These are phyloP conservation scores for Ophiostoma triangulosporum DNA, from an alignment of 2,329 filamentous ascomycete species.

Conservation along the genomic window DNA sequence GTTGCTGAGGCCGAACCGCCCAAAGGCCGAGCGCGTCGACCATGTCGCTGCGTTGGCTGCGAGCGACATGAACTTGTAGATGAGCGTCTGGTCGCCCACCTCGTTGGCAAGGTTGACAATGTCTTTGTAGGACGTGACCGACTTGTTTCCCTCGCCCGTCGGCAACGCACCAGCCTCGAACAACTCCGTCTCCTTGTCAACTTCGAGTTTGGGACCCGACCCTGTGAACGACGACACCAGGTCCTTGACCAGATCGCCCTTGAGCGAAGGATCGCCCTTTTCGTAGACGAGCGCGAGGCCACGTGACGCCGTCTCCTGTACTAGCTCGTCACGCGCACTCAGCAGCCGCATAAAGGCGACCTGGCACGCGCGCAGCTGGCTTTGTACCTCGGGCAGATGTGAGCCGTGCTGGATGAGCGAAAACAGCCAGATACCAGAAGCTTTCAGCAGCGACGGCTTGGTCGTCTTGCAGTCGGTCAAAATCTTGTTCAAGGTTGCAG, in stretches of 20 bases:
- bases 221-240: slow-evolving; percentile 82
- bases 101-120: slow-evolving; percentile 93
- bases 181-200: slow-evolving; percentile 80
- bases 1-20: slow-evolving; percentile 80
- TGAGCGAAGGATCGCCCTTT: slow-evolving; percentile 68
- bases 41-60: slow-evolving; percentile 93
- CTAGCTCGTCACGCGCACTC: slow-evolving; percentile 78
- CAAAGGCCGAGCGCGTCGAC: slow-evolving; percentile 94
- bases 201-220: slow-evolving; percentile 59
- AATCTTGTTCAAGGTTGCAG: slow-evolving; percentile 53
- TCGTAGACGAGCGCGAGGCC: slow-evolving; percentile 91
- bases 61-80: slow-evolving; percentile 97
- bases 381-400: slow-evolving; percentile 60
- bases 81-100: slow-evolving; percentile 87
- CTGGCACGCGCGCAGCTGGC: slow-evolving; percentile 64
- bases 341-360: slow-evolving; percentile 78
- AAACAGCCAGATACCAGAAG: slow-evolving; percentile 89
- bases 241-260: slow-evolving; percentile 72
- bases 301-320: slow-evolving; percentile 88
- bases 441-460: slow-evolving; percentile 81
- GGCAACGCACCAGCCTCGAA: slow-evolving; percentile 86
- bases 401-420: slow-evolving; percentile 85
- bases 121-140: slow-evolving; percentile 88
- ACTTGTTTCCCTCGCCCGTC: slow-evolving; percentile 63
- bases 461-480: slow-evolving; percentile 66